Evolutionary conservation across 164 flowering plant species (phyloP).

Genomic region (Berberis vulgaris): DNA sequence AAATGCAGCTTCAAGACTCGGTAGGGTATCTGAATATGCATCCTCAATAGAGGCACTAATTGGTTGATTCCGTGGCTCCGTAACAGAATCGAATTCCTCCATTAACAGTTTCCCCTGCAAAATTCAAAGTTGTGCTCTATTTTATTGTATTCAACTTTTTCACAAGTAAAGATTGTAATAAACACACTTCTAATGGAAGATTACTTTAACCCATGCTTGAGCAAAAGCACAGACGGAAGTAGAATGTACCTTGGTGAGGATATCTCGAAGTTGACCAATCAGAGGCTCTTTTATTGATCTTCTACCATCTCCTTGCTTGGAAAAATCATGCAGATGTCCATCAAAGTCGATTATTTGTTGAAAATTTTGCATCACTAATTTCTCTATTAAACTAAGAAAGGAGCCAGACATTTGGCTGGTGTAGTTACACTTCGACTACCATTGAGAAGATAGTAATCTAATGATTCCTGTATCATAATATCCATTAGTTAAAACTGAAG

Average conservation of each 20-base stretch:
- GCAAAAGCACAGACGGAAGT: background rate
- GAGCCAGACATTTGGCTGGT: constrained; percentile 17
- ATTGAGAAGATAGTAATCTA: constrained; percentile 58
- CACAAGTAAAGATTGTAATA: no score
- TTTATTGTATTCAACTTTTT: background rate
- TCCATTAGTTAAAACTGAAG: background rate
- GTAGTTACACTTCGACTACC: constrained; percentile 18
- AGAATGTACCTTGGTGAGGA: constrained; percentile 35
- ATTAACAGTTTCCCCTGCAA: constrained; percentile 46
- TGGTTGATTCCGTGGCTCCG: constrained; percentile 14
- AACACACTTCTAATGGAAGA: no score
- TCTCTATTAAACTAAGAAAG: constrained; percentile 50
- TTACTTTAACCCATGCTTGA: background rate
- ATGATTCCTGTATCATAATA: constrained; percentile 38
- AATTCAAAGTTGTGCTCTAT: background rate
- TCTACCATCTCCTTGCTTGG: constrained; percentile 15
- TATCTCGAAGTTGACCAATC: constrained; percentile 34
- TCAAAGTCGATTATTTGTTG: constrained; percentile 39
- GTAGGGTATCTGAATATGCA: constrained; percentile 9
- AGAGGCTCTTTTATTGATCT: constrained; percentile 34
- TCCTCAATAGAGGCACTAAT: constrained; percentile 4
- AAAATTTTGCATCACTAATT: constrained; percentile 43
- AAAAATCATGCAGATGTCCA: constrained; percentile 26
- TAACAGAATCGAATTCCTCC: constrained; percentile 22
- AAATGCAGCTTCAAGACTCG: constrained; percentile 29